These are phyloP conservation scores for Penicillium janthinellum DNA, from an alignment of 2,329 filamentous ascomycete species.

Conservation along the genomic window DNA sequence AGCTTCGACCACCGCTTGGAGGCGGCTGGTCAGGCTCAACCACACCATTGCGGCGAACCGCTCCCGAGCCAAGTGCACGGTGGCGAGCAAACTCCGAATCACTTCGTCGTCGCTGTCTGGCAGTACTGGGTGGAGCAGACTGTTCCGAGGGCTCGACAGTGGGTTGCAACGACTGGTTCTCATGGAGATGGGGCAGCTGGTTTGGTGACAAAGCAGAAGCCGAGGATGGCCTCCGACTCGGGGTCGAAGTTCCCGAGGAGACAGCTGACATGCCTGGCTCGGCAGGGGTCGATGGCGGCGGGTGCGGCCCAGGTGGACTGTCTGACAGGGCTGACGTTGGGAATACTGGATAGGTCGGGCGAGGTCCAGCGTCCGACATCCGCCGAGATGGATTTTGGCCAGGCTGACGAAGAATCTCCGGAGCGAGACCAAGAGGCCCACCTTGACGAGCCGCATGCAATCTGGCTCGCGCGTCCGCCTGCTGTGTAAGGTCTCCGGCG, in stretches of 20 bases:
- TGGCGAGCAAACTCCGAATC: constrained; percentile 61
- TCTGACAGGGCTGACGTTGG: constrained; percentile 53
- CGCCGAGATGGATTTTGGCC: constrained; percentile 38
- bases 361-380: constrained; percentile 35
- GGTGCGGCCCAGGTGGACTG: constrained; percentile 59
- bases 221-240: constrained; percentile 50
- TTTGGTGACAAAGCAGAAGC: constrained; percentile 47
- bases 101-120: constrained; percentile 58
- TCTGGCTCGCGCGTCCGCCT: constrained; percentile 57
- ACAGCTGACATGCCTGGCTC: constrained; percentile 58
- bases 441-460: constrained; percentile 54
- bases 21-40: constrained; percentile 59
- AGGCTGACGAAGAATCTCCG: constrained; percentile 57
- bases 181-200: constrained; percentile 42
- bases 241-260: constrained; percentile 56
- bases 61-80: constrained; percentile 61
- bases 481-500: constrained; percentile 54
- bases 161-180: constrained; percentile 40
- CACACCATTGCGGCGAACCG: constrained; percentile 64
- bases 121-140: constrained; percentile 43
- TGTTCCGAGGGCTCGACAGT: constrained; percentile 46
- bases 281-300: constrained; percentile 65
- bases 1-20: constrained; percentile 60
- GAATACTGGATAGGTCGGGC: constrained; percentile 30
- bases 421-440: constrained; percentile 58